Evolutionary conservation across 2,329 filamentous ascomycete species (phyloP), one percentile per base, ranked within the genome.

Genomic region (Graphilbum sp.): DNA sequence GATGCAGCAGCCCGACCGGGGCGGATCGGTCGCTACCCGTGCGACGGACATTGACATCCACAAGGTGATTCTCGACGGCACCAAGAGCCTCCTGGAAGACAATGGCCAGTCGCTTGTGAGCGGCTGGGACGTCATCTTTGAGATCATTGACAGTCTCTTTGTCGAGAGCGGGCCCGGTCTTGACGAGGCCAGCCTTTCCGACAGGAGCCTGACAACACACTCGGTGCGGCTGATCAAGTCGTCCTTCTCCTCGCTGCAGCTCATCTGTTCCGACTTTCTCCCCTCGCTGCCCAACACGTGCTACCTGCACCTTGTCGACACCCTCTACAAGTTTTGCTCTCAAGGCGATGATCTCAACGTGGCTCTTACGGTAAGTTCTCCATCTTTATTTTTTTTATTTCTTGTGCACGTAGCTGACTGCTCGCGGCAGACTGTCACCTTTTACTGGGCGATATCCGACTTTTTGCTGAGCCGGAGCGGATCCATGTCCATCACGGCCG

Each of bases 311-410:
- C 69, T 98, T 15, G 76, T 96, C 43, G 81, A 93, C 59, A 85
- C 87, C 11, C 69, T 98, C 18, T 84, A 85, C 50, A 79, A 80
- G 46, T 98, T 96, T 56, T 86, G 84, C 48, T 79, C 77, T 1
- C 90, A 98, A 55, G 70, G 79, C 45, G 83, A 93, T 47, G 90
- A 98, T 52, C 67, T 98, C 29, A 98, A 98, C 48, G 92, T 96
- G 50, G 88, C 88, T 0, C 64, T 98, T 20, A 96, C 90, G 25
- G 80, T 83, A 63, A 57, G 71, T 54, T 32, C 17, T 16, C 16
- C 13, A 17, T 16, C 6, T 5, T 32, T 32, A 12, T 7, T 11
- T 18, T 31, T 32, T 10, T 18, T 30, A 5, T 13, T 19, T 33
- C 13, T 3, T 16, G 27, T 30, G 10, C 6, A 13, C 15, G 18